These are phyloP conservation scores for Pholiota molesta DNA, from an alignment of 768 basidiomycete species.

Conservation along the genomic window DNA sequence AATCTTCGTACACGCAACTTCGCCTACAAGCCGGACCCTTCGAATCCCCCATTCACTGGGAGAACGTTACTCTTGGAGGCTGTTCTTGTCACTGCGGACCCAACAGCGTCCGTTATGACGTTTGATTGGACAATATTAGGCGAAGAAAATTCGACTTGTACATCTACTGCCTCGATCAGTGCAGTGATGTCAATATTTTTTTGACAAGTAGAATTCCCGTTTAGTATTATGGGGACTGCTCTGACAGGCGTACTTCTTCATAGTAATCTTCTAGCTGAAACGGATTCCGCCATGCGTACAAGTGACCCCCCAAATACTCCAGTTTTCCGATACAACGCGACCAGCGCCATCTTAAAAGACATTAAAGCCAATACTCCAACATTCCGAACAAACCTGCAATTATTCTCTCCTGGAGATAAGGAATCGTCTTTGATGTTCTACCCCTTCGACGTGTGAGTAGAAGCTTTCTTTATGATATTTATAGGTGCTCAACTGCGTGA, in stretches of 20 bases:
- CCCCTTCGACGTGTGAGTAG: slow-evolving; percentile 25
- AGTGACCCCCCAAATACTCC: slow-evolving; percentile 23
- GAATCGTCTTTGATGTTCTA: slow-evolving; percentile 25
- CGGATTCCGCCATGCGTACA: slow-evolving; percentile 9
- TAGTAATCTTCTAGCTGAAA: slow-evolving; percentile 19
- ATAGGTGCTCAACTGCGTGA: background rate
- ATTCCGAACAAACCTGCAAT: slow-evolving; percentile 24
- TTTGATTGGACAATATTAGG: slow-evolving; percentile 26
- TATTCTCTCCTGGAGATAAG: slow-evolving; percentile 23
- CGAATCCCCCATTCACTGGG: slow-evolving; percentile 9
- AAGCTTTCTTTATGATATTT: background rate
- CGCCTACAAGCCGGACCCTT: slow-evolving; percentile 10
- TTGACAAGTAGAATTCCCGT: slow-evolving; percentile 21
- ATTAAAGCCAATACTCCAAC: slow-evolving; percentile 23
- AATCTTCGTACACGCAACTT: slow-evolving; percentile 19
- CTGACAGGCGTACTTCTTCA: background rate
- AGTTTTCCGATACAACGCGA: slow-evolving; percentile 25
- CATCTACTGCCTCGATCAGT: slow-evolving; percentile 18
- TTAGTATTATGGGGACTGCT: background rate
- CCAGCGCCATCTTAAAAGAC: slow-evolving; percentile 15
- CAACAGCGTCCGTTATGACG: slow-evolving; percentile 19
- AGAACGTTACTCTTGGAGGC: slow-evolving; percentile 20
- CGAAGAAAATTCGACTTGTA: slow-evolving; percentile 22
- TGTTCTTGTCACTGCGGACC: slow-evolving; percentile 25
- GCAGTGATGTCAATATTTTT: slow-evolving; percentile 26